Base-by-base conservation (phyloP, 257 asterid genomes). In the Asclepias syriaca region DNA sequence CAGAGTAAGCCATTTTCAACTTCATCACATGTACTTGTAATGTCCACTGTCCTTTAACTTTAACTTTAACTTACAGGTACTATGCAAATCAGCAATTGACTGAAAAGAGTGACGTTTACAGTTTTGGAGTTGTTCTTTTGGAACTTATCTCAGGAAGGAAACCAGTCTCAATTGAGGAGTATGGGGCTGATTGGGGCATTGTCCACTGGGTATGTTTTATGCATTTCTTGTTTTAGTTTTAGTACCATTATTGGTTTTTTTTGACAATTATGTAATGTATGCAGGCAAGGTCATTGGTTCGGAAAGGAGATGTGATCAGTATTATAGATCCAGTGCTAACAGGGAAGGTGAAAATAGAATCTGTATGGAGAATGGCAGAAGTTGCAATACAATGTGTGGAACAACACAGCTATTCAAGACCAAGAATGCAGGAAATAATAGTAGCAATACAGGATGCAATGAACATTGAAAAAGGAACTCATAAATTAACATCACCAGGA, bases 81-180 rank as follows among this genome's bases (percentile, higher is more conserved):
- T 95, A 95, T 56, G 98, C 98, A 75, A 88, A 88, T 79, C 99
- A 92, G 70, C 99, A 95, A 74, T 76, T 95, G 82, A 91, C 99
- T 0, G 99, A 95, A 73, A 95, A 95, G 61, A 95, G 99, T 59
- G 99, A 95, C 48, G 93, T 95, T n/a, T 95, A 95, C 70, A 92
- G 99, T 68, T 92, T 91, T 15, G 99, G 99, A 27, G 97, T 95
- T 34, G 99, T 95, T 77, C 94, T 95, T 50, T 79, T 95, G 76
- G 99, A 92, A 77, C 92, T 95, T 48, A 84, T 95, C 73, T 91
- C 98, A 1, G 99, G 99, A 56, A 85, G 97, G 78, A 95, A 87
- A 80, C 99, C 98, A 2, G 87, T 91, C 64, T 95, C 90, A 10
- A 60, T 80, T 13, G 99, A 92, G 81, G 95, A 89, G 78, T 88